Conservation (phyloP, 2,329 filamentous ascomycete species). For the Monosporascus sp. region DNA sequence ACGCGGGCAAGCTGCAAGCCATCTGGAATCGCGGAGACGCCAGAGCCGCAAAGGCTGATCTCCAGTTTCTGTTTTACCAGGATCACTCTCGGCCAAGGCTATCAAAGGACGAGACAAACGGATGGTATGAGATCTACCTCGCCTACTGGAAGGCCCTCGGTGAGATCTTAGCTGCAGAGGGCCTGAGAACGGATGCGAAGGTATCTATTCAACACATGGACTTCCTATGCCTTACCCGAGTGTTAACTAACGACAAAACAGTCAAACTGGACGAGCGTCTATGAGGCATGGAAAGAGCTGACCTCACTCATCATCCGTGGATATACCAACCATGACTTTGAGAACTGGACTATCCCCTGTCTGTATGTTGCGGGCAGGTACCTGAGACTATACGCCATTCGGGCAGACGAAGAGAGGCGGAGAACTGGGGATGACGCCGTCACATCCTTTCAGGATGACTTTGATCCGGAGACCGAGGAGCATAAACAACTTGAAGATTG, state of each 20-base stretch:
- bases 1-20: constrained; percentile 60
- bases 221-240: neutral
- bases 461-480: constrained; percentile 69
- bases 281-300: constrained; percentile 83
- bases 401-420: constrained; percentile 68
- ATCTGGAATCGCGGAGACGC: constrained; percentile 68
- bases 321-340: constrained; percentile 70
- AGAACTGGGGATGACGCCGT: constrained; percentile 33
- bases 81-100: constrained; percentile 50
- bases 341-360: constrained; percentile 88
- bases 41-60: constrained; percentile 59
- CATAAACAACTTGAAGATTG: constrained; percentile 87
- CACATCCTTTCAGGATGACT: constrained; percentile 68
- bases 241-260: constrained; percentile 13
- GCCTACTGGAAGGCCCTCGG: constrained; percentile 79
- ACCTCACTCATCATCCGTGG: constrained; percentile 72
- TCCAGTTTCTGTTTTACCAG: constrained; percentile 66
- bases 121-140: constrained; percentile 83
- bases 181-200: constrained; percentile 32
- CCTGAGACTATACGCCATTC: constrained; percentile 81
- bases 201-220: constrained; percentile 13
- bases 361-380: constrained; percentile 85
- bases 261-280: constrained; percentile 75
- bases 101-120: constrained; percentile 61
- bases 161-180: constrained; percentile 63